Percentiles rank a stretch among this genome's conserved stretches.
phyloP scores from a whole-genome alignment of 106 monocot species.

The Allium cepa region DNA sequence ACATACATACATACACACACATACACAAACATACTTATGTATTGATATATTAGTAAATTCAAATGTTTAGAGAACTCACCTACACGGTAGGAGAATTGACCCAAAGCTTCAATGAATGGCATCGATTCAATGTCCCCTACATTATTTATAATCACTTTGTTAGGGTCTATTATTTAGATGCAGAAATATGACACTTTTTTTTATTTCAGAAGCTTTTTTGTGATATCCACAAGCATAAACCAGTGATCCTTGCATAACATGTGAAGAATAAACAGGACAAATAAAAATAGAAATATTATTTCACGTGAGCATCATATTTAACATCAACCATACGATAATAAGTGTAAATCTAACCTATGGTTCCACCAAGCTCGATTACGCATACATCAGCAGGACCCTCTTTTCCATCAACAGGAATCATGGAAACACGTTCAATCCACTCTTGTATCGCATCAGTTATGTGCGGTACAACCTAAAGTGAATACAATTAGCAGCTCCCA shows the following conservation, averaged over 20 bases:
- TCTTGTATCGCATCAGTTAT: constrained; percentile 67
- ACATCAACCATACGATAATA: background rate
- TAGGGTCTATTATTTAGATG: background rate
- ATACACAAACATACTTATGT: too few species aligned
- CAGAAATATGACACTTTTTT: background rate
- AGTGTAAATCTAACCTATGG: constrained; percentile 33
- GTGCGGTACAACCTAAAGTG: constrained; percentile 48
- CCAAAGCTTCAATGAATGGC: constrained; percentile 84
- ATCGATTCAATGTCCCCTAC: constrained; percentile 89
- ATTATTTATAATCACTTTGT: constrained; percentile 7
- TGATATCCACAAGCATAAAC: too few species aligned
- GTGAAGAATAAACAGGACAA: too few species aligned
- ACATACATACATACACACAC: too few species aligned
- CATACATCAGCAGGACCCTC: constrained; percentile 61
- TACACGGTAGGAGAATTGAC: constrained; percentile 43
- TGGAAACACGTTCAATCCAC: constrained; percentile 55
- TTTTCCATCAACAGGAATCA: constrained; percentile 56
- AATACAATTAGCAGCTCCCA: too few species aligned
- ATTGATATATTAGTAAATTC: too few species aligned
- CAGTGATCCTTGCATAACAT: too few species aligned
- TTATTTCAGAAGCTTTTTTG: too few species aligned
- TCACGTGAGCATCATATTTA: background rate
- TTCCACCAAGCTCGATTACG: constrained; percentile 64
- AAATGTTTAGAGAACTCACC: constrained; percentile 15
- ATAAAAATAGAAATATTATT: background rate